Conservation (phyloP, 768 basidiomycete genomes). For the Suillus variegatus region DNA sequence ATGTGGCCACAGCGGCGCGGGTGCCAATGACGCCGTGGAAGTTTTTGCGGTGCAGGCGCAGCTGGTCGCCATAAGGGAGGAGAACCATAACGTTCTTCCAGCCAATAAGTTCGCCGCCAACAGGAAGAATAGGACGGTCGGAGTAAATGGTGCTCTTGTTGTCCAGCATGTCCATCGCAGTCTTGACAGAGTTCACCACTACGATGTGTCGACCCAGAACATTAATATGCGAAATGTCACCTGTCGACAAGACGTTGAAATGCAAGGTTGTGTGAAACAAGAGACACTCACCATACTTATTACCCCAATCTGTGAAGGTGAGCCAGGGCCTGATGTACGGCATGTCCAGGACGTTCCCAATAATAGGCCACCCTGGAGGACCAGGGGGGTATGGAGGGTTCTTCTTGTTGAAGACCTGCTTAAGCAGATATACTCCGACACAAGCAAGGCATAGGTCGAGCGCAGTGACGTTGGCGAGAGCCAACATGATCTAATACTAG, state of each 20-base stretch:
- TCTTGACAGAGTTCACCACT: slow-evolving; percentile 51
- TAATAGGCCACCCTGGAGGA: slow-evolving; percentile 42
- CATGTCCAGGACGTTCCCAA: slow-evolving; percentile 53
- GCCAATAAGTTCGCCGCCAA: slow-evolving; percentile 37
- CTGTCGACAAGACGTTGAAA: slow-evolving; percentile 29
- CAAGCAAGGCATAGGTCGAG: slow-evolving; percentile 33
- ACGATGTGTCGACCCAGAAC: slow-evolving; percentile 61
- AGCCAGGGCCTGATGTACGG: slow-evolving; percentile 47
- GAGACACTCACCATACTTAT: slow-evolving; percentile 39
- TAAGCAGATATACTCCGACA: slow-evolving; percentile 28
- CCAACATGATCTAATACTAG: slow-evolving; percentile 7
- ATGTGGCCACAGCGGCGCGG: slow-evolving; percentile 35
- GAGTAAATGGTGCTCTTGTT: slow-evolving; percentile 68
- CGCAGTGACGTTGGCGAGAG: slow-evolving; percentile 29
- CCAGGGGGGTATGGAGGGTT: slow-evolving; percentile 43
- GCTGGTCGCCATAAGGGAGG: slow-evolving; percentile 40
- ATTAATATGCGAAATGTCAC: slow-evolving; percentile 60
- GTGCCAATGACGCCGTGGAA: slow-evolving; percentile 44
- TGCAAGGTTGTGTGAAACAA: neutral
- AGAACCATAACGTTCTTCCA: slow-evolving; percentile 37
- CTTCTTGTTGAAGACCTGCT: slow-evolving; percentile 21
- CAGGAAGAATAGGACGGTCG: slow-evolving; percentile 55
- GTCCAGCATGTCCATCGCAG: slow-evolving; percentile 60
- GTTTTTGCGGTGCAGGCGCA: slow-evolving; percentile 43
- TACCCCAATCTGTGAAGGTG: slow-evolving; percentile 45